Conservation (phyloP, 2,329 filamentous ascomycete genomes). For the Cadophora gregata region DNA sequence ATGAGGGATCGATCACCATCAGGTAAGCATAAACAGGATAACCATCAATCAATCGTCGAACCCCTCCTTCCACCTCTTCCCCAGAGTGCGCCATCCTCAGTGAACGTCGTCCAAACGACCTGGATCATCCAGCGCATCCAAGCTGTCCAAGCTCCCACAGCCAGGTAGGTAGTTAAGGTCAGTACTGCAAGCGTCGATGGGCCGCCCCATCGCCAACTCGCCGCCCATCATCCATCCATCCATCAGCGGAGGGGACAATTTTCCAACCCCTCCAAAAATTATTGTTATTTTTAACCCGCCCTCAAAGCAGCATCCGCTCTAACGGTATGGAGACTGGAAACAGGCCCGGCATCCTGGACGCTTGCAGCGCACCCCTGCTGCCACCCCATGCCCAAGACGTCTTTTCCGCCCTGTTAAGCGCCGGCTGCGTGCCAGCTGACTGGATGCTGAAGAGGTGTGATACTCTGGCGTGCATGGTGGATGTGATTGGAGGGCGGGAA, state of each 20-base stretch:
- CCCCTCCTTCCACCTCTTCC: background rate
- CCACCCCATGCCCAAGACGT: background rate
- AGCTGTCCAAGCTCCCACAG: background rate
- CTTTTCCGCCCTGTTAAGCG: conserved; percentile 12
- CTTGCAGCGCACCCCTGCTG: conserved; percentile 3
- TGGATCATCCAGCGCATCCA: background rate
- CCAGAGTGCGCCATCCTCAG: background rate
- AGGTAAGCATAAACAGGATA: conserved; percentile 17
- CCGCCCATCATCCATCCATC: background rate
- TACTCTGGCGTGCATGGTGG: background rate
- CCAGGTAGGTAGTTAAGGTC: background rate
- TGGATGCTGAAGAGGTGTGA: conserved; percentile 8
- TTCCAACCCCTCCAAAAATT: background rate
- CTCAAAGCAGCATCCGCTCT: conserved; percentile 1
- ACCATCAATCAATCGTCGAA: conserved; percentile 4
- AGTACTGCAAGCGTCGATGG: background rate
- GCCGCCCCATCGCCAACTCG: background rate
- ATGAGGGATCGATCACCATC: conserved; percentile 8
- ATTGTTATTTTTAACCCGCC: background rate
- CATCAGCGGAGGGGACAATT: background rate
- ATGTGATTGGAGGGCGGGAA: conserved; percentile 7
- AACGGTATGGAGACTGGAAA: background rate
- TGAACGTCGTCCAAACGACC: background rate
- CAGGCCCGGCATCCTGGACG: conserved; percentile 18
- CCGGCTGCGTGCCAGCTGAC: conserved; percentile 16